These are phyloP conservation scores for Colletotrichum costaricense DNA, from an alignment of 2,329 filamentous ascomycete species.

Conservation along the genomic window DNA sequence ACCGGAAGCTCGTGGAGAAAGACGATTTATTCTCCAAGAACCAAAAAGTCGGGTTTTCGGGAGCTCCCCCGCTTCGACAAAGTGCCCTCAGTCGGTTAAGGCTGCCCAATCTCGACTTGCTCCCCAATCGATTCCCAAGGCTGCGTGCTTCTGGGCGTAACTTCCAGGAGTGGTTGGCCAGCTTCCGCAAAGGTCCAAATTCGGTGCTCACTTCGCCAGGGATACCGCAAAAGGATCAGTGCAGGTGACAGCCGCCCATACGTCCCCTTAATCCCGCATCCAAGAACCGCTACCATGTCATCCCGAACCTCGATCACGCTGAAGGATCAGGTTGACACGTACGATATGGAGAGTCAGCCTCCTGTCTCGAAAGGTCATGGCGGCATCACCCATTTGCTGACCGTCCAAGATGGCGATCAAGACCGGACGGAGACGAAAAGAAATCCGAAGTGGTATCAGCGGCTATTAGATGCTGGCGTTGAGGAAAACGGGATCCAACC, in stretches of 20 bases:
- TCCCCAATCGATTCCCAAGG: not conserved
- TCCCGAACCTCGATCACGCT: slow-evolving; percentile 13
- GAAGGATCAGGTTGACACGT: slow-evolving; percentile 14
- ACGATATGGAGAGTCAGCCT: slow-evolving; percentile 31
- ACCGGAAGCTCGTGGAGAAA: not conserved
- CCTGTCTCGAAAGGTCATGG: slow-evolving; percentile 24
- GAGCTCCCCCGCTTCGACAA: not conserved
- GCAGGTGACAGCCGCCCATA: not conserved
- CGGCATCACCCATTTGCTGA: slow-evolving; percentile 40
- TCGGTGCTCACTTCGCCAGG: not conserved
- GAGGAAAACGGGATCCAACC: slow-evolving; percentile 68
- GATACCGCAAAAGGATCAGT: not conserved
- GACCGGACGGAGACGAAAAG: slow-evolving; percentile 43
- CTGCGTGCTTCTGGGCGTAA: not conserved
- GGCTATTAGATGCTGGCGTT: slow-evolving; percentile 56
- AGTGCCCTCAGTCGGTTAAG: not conserved
- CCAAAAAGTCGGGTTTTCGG: not conserved
- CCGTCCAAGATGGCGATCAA: slow-evolving; percentile 44
- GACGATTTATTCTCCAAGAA: not conserved
- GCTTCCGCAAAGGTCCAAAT: not conserved
- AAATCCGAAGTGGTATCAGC: slow-evolving; percentile 54
- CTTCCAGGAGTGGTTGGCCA: not conserved
- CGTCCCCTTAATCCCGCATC: not conserved
- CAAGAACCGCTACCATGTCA: slow-evolving; percentile 10
- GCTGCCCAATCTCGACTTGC: not conserved